phyloP scores from a whole-genome alignment of 768 basidiomycete genomes.

The Lactarius deliciosus region DNA sequence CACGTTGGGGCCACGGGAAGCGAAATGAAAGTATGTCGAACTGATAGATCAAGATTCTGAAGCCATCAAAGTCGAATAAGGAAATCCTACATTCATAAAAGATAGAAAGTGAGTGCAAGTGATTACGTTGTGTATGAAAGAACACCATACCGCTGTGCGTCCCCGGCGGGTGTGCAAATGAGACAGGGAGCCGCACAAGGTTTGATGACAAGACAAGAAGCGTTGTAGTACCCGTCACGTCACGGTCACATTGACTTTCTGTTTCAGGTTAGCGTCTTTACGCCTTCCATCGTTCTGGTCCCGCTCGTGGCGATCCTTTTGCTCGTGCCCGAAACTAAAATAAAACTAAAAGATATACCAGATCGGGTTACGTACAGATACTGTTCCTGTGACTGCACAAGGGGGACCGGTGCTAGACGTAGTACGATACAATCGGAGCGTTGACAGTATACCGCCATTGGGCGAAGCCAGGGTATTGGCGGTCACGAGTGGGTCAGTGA shows the following conservation, averaged over 20 bases:
- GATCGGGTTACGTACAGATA: conserved; percentile 1
- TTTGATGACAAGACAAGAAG: conserved; percentile 14
- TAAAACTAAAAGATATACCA: not conserved
- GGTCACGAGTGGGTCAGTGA: not conserved
- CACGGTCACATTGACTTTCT: conserved; percentile 2
- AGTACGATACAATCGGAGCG: conserved; percentile 14
- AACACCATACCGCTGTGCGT: not conserved
- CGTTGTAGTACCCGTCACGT: not conserved
- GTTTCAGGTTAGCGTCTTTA: conserved; percentile 26
- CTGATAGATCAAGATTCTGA: not conserved
- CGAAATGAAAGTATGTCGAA: not conserved
- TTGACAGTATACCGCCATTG: conserved; percentile 9
- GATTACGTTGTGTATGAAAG: conserved; percentile 12
- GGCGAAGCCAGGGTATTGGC: conserved; percentile 6
- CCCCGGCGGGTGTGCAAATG: conserved; percentile 8
- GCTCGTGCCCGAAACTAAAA: not conserved
- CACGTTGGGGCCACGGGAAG: not conserved
- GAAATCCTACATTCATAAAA: conserved; percentile 1
- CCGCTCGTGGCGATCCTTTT: not conserved
- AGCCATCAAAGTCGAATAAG: conserved; percentile 9
- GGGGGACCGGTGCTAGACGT: not conserved
- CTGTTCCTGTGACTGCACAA: conserved; percentile 8
- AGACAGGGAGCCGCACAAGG: conserved; percentile 7
- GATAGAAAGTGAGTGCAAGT: not conserved
- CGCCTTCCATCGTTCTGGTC: conserved; percentile 5